Conservation (phyloP, 257 asterid genomes). For the Hygrophila difformis region DNA sequence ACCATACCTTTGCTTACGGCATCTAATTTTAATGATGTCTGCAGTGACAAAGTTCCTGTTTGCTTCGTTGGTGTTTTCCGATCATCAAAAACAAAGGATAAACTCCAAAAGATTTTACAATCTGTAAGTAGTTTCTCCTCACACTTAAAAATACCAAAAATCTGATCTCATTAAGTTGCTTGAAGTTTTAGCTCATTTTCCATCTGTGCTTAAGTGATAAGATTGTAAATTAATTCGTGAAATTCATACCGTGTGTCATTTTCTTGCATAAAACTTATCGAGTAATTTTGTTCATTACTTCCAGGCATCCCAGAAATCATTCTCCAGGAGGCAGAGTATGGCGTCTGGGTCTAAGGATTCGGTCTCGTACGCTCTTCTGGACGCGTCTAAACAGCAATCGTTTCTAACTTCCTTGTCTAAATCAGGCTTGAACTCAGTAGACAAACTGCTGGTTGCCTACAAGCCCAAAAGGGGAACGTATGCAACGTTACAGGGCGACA, state of each 20-base stretch:
- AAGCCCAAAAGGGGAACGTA: conserved; percentile 76
- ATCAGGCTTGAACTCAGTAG: conserved; percentile 56
- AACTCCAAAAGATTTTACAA: conserved; percentile 49
- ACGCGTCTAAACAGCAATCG: conserved; percentile 62
- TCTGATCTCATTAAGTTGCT: too few relatives aligned
- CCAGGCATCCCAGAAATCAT: conserved; percentile 76
- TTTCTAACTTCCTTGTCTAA: conserved; percentile 58
- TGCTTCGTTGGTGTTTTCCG: conserved; percentile 78
- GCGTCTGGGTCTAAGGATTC: conserved; percentile 42
- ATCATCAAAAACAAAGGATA: conserved; percentile 49
- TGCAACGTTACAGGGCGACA: conserved; percentile 36
- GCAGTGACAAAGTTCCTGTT: conserved; percentile 66
- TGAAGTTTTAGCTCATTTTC: too few relatives aligned
- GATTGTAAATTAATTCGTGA: too few relatives aligned
- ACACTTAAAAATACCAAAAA: too few relatives aligned
- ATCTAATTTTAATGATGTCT: conserved; percentile 53
- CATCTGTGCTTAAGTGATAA: too few relatives aligned
- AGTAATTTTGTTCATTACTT: too few relatives aligned
- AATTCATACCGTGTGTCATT: too few relatives aligned
- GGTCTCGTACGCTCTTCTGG: conserved; percentile 64
- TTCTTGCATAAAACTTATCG: too few relatives aligned
- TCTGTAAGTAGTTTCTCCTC: conserved; percentile 56
- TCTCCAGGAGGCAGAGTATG: conserved; percentile 37
- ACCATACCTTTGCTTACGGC: conserved; percentile 50
- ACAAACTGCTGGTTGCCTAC: conserved; percentile 61